phyloP scores from a whole-genome alignment of 371 early-diverging fungal genomes.

The Chytridiales sp. region DNA sequence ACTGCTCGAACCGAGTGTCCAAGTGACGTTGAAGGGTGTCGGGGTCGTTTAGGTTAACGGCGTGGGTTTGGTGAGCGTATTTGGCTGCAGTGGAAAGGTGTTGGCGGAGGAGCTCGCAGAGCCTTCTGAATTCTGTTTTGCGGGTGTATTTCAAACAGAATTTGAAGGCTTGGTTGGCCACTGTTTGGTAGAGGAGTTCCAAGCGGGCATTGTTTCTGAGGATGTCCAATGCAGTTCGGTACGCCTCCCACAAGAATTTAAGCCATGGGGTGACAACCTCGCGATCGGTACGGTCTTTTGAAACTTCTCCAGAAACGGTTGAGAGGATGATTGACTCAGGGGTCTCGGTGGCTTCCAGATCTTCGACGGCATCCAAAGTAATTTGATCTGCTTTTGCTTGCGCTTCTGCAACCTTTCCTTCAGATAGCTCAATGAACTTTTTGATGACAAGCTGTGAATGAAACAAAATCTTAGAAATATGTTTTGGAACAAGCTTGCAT shows the following conservation, averaged over 20 bases:
- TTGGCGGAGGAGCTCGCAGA: constrained; percentile 93
- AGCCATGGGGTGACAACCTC: constrained; percentile 97
- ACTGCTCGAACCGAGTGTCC: constrained; percentile 92
- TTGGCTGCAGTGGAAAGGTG: constrained; percentile 89
- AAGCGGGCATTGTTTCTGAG: constrained; percentile 93
- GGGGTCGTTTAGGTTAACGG: constrained; percentile 92
- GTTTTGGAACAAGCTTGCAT: too few relatives aligned
- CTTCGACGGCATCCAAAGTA: constrained; percentile 71
- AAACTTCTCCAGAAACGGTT: constrained; percentile 91
- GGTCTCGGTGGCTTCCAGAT: constrained; percentile 93
- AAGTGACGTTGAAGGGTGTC: constrained; percentile 94
- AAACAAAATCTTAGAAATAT: too few relatives aligned
- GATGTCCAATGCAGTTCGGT: constrained; percentile 93
- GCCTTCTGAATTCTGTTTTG: constrained; percentile 97
- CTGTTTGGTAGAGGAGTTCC: constrained; percentile 89
- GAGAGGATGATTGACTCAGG: constrained; percentile 94
- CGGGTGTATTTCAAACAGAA: constrained; percentile 94
- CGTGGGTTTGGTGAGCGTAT: constrained; percentile 88
- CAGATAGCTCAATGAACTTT: constrained; percentile 80
- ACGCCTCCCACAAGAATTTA: constrained; percentile 98
- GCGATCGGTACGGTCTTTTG: constrained; percentile 93
- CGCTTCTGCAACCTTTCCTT: constrained; percentile 86
- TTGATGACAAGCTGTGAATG: constrained; percentile 67
- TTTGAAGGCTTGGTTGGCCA: constrained; percentile 88
- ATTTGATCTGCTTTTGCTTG: constrained; percentile 90